Base-by-base conservation (phyloP, 2,329 filamentous ascomycete genomes). In the Fusarium secorum region DNA sequence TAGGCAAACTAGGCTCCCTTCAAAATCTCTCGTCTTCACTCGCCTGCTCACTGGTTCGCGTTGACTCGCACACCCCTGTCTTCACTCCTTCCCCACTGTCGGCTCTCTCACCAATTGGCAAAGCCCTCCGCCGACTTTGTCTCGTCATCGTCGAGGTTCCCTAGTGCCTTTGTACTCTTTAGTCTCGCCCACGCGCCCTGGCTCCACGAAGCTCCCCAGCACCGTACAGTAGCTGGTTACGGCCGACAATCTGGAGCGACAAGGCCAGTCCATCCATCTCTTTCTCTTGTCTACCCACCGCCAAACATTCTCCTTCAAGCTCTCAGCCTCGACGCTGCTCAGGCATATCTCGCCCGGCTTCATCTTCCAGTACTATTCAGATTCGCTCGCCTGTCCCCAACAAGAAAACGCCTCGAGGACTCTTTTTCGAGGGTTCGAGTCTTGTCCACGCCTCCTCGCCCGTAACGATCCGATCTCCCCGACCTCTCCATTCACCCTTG, bases 61-160 rank as follows among this genome's bases (percentile, higher is more conserved):
- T 53, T 68, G 54, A 54, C 52, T 60, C 66, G 30, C 65, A 74
- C 74, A 70, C 73, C 74, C 74, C 68, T 75, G 74, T 60, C 60
- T 52, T 57, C 64, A 58, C 58, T 58, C 60, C 49, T 63, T 64
- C 74, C 46, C 74, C 74, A 75, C 74, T 49, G 61, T 66, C 59
- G 70, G 64, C 52, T 70, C 65, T 64, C 51, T 60, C 74, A 54
- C 74, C 74, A 75, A 75, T 76, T 76, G 74, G 69, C 73, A 58
- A 73, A 62, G 73, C 62, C 53, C 59, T 66, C 60, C 61, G 69
- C 69, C 67, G 54, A 59, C 64, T 72, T 70, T 76, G 70, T 75
- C 74, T 76, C 74, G 74, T 76, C 72, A 76, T 75, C 66, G 71
- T 75, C 74, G 71, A 76, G 74, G 70, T 60, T 63, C 66, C 67